A percentile compares a stretch with the other conserved stretches of the same genome.
Conservation (phyloP, 768 basidiomycete species). For the Psilocybe tampanensis region DNA sequence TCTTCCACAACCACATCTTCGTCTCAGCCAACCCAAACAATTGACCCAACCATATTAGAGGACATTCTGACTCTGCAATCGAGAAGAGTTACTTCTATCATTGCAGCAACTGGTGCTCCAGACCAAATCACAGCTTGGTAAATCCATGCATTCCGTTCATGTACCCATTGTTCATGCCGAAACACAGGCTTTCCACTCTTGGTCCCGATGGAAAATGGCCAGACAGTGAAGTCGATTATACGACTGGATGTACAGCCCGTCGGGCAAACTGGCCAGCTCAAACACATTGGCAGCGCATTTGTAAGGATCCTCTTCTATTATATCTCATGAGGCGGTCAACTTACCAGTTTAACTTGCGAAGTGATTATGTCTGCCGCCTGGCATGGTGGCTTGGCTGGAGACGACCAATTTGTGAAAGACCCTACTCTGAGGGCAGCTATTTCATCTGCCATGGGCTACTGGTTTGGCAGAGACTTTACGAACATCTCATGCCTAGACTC, state of each 20-base stretch:
- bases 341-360: constrained; percentile 24
- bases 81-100: constrained; percentile 44
- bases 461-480: constrained; percentile 64
- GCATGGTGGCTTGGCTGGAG: constrained; percentile 51
- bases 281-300: constrained; percentile 55
- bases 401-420: constrained; percentile 44
- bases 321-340: neutral
- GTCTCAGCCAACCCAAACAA: constrained; percentile 17
- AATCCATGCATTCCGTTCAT: neutral
- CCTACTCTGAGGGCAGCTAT: constrained; percentile 42
- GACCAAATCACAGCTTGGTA: constrained; percentile 44
- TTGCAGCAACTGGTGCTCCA: constrained; percentile 34
- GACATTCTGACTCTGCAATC: constrained; percentile 23
- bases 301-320: constrained; percentile 32
- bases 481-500: constrained; percentile 53
- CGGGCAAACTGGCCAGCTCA: constrained; percentile 74
- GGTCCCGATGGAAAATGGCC: constrained; percentile 57
- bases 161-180: neutral
- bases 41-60: constrained; percentile 19
- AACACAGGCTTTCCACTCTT: constrained; percentile 47
- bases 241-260: constrained; percentile 60
- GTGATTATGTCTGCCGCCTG: constrained; percentile 59
- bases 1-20: constrained; percentile 8
- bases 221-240: constrained; percentile 57
- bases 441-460: constrained; percentile 56